Evolutionary conservation across 164 flowering plant species (phyloP).

Genomic region (Stephania japonica): DNA sequence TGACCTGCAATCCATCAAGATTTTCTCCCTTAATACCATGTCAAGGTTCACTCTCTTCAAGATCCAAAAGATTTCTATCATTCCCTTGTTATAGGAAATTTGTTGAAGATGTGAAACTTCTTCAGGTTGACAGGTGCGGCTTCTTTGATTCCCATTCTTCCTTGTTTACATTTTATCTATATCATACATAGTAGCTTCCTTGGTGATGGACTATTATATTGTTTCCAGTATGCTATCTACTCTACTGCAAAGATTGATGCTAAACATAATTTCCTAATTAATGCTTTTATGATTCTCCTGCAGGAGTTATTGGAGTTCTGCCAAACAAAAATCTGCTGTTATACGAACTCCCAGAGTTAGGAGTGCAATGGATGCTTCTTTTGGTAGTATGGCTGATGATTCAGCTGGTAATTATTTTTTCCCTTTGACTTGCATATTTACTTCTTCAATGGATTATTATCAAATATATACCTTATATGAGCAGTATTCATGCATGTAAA

Average conservation of each 20-base stretch:
- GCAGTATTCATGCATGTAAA: not conserved
- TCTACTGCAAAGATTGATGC: not conserved
- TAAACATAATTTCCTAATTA: not conserved
- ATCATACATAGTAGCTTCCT: not conserved
- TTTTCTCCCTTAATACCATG: slow-evolving; percentile 25
- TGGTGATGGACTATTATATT: not conserved
- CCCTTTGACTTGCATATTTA: not conserved
- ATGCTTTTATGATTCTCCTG: slow-evolving; percentile 4
- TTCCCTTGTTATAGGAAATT: slow-evolving; percentile 13
- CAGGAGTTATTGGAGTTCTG: slow-evolving; percentile 21
- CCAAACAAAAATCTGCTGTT: slow-evolving; percentile 13
- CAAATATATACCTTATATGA: not conserved
- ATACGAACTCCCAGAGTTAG: slow-evolving; percentile 20
- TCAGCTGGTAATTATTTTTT: slow-evolving; percentile 39
- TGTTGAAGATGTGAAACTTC: slow-evolving; percentile 13
- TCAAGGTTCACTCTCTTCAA: slow-evolving; percentile 14
- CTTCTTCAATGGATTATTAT: not conserved
- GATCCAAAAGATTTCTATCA: slow-evolving; percentile 19
- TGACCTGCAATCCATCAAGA: slow-evolving; percentile 40
- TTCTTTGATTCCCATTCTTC: not conserved
- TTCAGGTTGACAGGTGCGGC: slow-evolving; percentile 34
- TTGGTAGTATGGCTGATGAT: slow-evolving; percentile 51
- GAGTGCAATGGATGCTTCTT: slow-evolving; percentile 78
- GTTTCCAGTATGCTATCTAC: not conserved
- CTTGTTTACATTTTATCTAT: not conserved